Evolutionary conservation across 768 basidiomycete species (phyloP), one percentile per base, ranked within the genome.

Genomic region (Amanita fuliginea): DNA sequence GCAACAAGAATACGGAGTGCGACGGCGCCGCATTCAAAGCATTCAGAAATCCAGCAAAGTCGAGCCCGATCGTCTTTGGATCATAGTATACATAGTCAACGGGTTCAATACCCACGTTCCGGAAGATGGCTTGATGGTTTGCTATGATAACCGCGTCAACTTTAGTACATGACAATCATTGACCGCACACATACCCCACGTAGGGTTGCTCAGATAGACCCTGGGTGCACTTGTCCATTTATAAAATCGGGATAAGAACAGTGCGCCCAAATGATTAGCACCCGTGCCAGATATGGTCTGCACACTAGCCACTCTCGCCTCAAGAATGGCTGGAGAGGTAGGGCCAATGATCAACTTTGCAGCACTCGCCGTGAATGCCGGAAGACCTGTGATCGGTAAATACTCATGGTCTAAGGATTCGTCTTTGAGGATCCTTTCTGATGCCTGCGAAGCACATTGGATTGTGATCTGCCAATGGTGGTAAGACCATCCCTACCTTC

Each of bases 271-370:
- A 66, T 95, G 93, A 70, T 95, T 94, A 43, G 94, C 94, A 44
- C 94, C 94, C 2, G 94, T 98, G 22, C 94, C 94, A 11, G 91
- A 95, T 56, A 96, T 87, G 11, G 94, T 94, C 69, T 98, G 94
- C 42, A 86, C 86, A 62, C 83, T 86, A 35, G 78, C 73, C 28
- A 82, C 82, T 45, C 90, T 79, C 26, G 71, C 72, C 53, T 89
- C 84, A 55, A 73, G 67, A 53, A 97, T 68, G 11, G 82, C 86
- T 46, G 74, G 70, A 13, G 86, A 86, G 42, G 80, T 69, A n/a
- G 72, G 32, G 5, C 91, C 89, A 35, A 96, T 73, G 39, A 95
- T 84, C 42, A 97, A 68, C 57, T 78, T 82, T 11, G 85, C 90
- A 5, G 94, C 93, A 5, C 83, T 82, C 49, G 75, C 66, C 11